Evolutionary conservation across 2,329 filamentous ascomycete species (phyloP).

Genomic region (Diaporthe batatas): DNA sequence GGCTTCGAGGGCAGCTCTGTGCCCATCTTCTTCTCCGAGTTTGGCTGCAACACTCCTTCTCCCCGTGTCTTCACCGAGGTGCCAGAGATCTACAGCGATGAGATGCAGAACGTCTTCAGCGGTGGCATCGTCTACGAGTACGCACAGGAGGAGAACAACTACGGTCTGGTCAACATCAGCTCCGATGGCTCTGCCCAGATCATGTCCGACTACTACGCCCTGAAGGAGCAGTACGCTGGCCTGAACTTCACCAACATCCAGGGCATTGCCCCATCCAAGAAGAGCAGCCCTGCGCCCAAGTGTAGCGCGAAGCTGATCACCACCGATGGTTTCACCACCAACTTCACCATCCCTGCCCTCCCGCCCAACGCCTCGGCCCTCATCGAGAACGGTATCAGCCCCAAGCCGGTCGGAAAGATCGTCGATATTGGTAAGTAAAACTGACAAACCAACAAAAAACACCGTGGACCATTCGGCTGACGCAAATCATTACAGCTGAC

Average conservation of each 20-base stretch:
- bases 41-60: conserved; percentile 80
- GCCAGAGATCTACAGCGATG: conserved; percentile 74
- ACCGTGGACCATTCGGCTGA: neutral
- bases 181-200: conserved; percentile 69
- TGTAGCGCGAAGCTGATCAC: conserved; percentile 79
- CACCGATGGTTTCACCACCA: conserved; percentile 74
- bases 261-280: conserved; percentile 68
- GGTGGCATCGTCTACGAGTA: conserved; percentile 88
- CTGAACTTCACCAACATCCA: conserved; percentile 79
- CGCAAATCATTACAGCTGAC: conserved; percentile 46
- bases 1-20: conserved; percentile 76
- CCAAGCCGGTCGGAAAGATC: conserved; percentile 75
- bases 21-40: conserved; percentile 87
- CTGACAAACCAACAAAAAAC: neutral
- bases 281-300: conserved; percentile 66
- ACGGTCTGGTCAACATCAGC: conserved; percentile 74
- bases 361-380: conserved; percentile 78
- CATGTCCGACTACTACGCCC: conserved; percentile 76
- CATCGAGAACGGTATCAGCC: conserved; percentile 81
- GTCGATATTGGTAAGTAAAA: conserved; percentile 62
- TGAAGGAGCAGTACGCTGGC: conserved; percentile 80
- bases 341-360: conserved; percentile 81
- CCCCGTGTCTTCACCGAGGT: conserved; percentile 84
- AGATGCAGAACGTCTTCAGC: conserved; percentile 78
- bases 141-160: conserved; percentile 77